Evolutionary conservation across 495 filamentous ascomycete genomes (phyloP).

Genomic region (Penicillium manginii): DNA sequence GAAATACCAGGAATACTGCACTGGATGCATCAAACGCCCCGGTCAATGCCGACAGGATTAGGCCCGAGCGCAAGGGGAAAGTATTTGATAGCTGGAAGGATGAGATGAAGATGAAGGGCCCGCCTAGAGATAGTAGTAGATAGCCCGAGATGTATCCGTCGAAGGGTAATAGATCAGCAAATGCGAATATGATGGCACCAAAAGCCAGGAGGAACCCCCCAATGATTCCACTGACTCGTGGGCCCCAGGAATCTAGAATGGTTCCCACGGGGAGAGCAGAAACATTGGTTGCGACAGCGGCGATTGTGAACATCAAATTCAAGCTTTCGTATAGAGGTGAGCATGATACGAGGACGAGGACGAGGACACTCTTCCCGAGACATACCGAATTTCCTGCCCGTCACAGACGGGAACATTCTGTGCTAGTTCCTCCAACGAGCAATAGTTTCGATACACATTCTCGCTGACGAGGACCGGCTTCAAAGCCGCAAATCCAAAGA

Average conservation of each 20-base stretch:
- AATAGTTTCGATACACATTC: constrained; percentile 65
- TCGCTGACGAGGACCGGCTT: constrained; percentile 70
- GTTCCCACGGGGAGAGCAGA: constrained; percentile 74
- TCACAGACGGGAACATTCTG: constrained; percentile 67
- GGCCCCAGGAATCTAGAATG: constrained; percentile 82
- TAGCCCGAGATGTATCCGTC: constrained; percentile 82
- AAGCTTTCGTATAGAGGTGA: constrained; percentile 43
- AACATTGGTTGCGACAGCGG: constrained; percentile 70
- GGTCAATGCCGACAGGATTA: constrained; percentile 83
- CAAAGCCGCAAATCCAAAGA: constrained; percentile 76
- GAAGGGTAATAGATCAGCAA: constrained; percentile 62
- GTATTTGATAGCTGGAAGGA: constrained; percentile 93
- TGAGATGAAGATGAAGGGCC: constrained; percentile 88
- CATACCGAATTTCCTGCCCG: constrained; percentile 72
- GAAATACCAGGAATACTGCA: constrained; percentile 86
- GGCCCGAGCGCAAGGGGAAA: constrained; percentile 81
- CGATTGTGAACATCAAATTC: constrained; percentile 86
- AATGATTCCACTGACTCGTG: constrained; percentile 73
- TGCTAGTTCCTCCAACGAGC: constrained; percentile 60
- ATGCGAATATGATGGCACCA: constrained; percentile 73
- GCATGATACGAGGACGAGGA: neutral
- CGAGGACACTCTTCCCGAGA: neutral
- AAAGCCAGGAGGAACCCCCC: constrained; percentile 68
- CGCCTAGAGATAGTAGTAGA: constrained; percentile 79
- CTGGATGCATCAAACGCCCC: constrained; percentile 90